Evolutionary conservation across 345 rosid species (phyloP).

Genomic region (Euphorbia pulcherrima): DNA sequence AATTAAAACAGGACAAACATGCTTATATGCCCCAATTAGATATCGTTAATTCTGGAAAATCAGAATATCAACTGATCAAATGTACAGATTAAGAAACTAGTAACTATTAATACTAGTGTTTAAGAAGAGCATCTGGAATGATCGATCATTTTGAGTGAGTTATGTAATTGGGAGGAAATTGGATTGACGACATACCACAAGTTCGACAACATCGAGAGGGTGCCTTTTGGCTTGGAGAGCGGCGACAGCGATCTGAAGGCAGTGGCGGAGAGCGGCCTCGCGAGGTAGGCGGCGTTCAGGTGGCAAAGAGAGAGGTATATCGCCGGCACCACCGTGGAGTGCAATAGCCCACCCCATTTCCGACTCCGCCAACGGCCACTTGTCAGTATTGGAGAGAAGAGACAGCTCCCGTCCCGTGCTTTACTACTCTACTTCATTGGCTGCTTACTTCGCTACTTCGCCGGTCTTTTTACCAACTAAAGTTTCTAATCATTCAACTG

Average conservation of each 20-base stretch:
- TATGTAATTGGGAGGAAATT: neutral
- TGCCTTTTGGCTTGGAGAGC: constrained; percentile 62
- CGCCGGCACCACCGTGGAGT: constrained; percentile 89
- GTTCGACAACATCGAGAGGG: constrained; percentile 84
- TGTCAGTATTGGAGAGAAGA: neutral
- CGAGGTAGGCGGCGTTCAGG: constrained; percentile 67
- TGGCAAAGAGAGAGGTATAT: constrained; percentile 45
- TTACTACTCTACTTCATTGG: neutral
- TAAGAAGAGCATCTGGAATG: neutral
- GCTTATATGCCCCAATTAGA: neutral
- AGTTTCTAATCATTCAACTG: too few species aligned
- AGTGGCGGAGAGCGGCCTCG: constrained; percentile 76
- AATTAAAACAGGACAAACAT: neutral
- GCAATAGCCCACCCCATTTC: constrained; percentile 92
- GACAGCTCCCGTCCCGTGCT: neutral
- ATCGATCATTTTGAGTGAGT: neutral
- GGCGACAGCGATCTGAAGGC: constrained; percentile 72
- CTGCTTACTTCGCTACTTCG: too few species aligned
- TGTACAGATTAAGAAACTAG: neutral
- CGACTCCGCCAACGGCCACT: neutral
- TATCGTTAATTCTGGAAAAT: neutral
- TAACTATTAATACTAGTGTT: neutral
- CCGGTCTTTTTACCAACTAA: too few species aligned
- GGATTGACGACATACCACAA: constrained; percentile 52
- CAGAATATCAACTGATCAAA: neutral